These are phyloP conservation scores for Hypoxylon rickii DNA, from an alignment of 495 filamentous ascomycete species.

Conservation along the genomic window DNA sequence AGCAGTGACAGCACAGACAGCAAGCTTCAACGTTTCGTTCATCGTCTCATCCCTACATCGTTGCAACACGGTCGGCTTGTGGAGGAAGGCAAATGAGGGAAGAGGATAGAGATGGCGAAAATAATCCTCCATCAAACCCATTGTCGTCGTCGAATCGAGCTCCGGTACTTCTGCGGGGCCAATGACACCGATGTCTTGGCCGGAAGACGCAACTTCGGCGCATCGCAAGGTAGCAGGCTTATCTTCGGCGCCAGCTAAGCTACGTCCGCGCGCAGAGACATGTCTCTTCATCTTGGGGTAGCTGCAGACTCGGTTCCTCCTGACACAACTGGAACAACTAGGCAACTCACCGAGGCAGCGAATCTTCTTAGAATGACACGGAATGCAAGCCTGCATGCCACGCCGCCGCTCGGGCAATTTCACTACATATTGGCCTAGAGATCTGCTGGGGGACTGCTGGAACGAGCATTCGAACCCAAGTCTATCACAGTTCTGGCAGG, in stretches of 20 bases:
- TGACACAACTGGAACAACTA: slow-evolving; percentile 32
- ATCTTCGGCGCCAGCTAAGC: neutral
- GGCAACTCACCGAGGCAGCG: slow-evolving; percentile 35
- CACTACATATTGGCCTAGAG: slow-evolving; percentile 25
- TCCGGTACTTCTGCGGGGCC: slow-evolving; percentile 1
- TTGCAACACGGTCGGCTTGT: slow-evolving; percentile 33
- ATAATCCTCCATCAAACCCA: slow-evolving; percentile 33
- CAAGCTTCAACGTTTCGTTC: slow-evolving; percentile 29
- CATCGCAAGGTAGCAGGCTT: neutral
- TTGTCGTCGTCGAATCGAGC: slow-evolving; percentile 9
- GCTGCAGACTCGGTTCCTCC: slow-evolving; percentile 25
- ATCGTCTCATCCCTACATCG: slow-evolving; percentile 30
- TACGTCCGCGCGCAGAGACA: neutral
- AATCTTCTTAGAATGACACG: slow-evolving; percentile 37
- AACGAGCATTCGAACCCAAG: slow-evolving; percentile 38
- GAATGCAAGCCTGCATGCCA: slow-evolving; percentile 36
- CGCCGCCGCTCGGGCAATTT: slow-evolving; percentile 33
- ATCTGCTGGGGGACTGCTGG: slow-evolving; percentile 25
- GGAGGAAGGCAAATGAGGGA: slow-evolving; percentile 36
- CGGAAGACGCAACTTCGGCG: slow-evolving; percentile 1
- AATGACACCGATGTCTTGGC: slow-evolving; percentile 13
- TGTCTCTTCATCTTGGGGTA: slow-evolving; percentile 21
- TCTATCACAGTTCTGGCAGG: slow-evolving; percentile 36
- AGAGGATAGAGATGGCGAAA: slow-evolving; percentile 38
- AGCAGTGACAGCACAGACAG: slow-evolving; percentile 36